Evolutionary conservation across 1,284 basidiomycete species (phyloP).

Genomic region (Golubevia sp.): DNA sequence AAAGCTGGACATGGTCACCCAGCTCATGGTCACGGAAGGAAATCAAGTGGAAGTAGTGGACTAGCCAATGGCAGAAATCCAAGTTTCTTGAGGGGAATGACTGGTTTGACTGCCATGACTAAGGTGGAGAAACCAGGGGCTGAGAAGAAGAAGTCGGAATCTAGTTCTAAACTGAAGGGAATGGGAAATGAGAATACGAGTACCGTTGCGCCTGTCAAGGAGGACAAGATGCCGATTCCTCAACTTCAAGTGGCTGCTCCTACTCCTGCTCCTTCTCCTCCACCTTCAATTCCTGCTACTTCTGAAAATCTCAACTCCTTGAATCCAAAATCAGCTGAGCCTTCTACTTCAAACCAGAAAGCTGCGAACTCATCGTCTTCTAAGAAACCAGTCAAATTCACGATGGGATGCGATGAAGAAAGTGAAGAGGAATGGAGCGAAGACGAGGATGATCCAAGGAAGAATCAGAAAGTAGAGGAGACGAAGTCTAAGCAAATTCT

Average conservation of each 20-base stretch:
- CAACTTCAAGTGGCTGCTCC: too few species aligned
- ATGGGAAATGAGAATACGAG: background rate
- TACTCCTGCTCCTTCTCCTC: too few species aligned
- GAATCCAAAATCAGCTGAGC: background rate
- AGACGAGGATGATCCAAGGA: conserved; percentile 20
- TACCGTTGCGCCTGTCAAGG: too few species aligned
- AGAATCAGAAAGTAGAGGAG: conserved; percentile 6
- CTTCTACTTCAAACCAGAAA: background rate
- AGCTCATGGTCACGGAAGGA: background rate
- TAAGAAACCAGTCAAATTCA: conserved; percentile 38
- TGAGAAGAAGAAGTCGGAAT: background rate
- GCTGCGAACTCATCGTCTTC: background rate
- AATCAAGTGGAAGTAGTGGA: background rate
- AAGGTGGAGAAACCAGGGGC: background rate
- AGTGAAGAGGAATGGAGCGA: conserved; percentile 32
- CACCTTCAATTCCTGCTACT: background rate
- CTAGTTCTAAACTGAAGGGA: background rate
- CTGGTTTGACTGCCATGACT: background rate
- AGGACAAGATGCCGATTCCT: too few species aligned
- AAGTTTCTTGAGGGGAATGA: background rate
- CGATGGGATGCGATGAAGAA: conserved; percentile 46
- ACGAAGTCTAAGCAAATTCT: background rate
- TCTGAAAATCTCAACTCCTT: background rate
- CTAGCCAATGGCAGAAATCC: background rate
- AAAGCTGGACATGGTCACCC: background rate